Base-by-base conservation (phyloP, 2,329 filamentous ascomycete genomes). In the Neoarthrinium moseri region DNA sequence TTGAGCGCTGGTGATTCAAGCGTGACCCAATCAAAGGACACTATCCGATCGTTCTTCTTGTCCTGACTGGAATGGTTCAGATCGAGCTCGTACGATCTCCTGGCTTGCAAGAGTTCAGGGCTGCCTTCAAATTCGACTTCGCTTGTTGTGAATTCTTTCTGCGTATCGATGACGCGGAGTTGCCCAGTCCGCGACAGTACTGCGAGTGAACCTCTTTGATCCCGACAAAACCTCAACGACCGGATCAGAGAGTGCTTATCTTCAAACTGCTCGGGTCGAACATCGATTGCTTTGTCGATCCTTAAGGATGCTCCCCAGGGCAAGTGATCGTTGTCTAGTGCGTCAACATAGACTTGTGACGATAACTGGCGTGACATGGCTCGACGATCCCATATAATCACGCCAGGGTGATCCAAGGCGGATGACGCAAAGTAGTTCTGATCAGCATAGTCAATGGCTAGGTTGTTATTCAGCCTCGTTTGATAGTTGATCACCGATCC, bases 351-450 rank as follows among this genome's bases (percentile, higher is more conserved):
- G 12, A 69, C 65, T 11, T 72, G 65, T 10, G 79, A 82, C 7
- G 77, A 75, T 10, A 75, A 64, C 1, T 73, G 66, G 10, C 78
- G 74, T 17, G 70, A 71, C 11, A 73, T 75, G n/a, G 77, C 78
- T 34, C 88, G 83, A 21, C 85, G 81, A 60, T 92, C 88, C 88
- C 88, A 92, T 24, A 92, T 76, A 62, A 86, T 84, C 42, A 92
- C 75, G 6, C 83, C 82, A 1, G 88, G 85, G 40, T 89, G 84
- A 48, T 89, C 87, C 11, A 89, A 70, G 3, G 86, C 85, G 12
- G 87, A 89, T 1, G 89, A 91, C 2, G 89, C 84, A 67, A 94
- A 92, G 64, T 91, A 92, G 56, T 94, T 91, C 53, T 86, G 82
- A 56, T 95, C 87, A 18, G 83, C 73, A 49, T 87, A 88, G 67